phyloP scores from a whole-genome alignment of 306 rosid genomes.

The Trifolium pratense region DNA sequence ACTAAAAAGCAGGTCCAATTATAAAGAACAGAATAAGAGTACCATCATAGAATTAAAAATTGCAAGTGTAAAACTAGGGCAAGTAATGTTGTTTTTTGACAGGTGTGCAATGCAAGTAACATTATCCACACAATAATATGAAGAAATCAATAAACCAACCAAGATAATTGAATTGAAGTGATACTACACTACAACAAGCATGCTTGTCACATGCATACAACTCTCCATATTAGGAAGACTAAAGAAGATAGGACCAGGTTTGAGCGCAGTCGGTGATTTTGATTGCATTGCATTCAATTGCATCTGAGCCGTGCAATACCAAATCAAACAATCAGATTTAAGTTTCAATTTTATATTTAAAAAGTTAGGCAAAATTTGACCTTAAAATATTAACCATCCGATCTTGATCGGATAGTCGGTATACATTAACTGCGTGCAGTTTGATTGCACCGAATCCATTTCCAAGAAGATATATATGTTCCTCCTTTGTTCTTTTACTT shows the following conservation, averaged over 20 bases:
- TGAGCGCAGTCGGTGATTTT: no score
- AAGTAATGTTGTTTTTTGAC: not conserved
- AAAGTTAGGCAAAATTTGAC: no score
- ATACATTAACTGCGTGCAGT: no score
- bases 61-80: not conserved
- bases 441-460: no score
- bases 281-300: no score
- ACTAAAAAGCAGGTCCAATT: not conserved
- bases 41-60: not conserved
- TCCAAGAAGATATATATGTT: no score
- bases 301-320: no score
- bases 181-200: not conserved
- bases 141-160: not conserved
- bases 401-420: no score
- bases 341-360: no score
- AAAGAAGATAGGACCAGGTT: no score
- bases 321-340: no score
- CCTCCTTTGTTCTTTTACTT: slow-evolving; percentile 28
- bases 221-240: slow-evolving; percentile 8
- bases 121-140: not conserved
- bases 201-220: slow-evolving; percentile 10
- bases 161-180: slow-evolving; percentile 5
- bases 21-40: not conserved
- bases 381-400: no score
- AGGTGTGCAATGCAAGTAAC: not conserved